Percentiles rank a stretch among this genome's conserved stretches.
phyloP scores from a whole-genome alignment of 306 rosid genomes.

The Albizia julibrissin region DNA sequence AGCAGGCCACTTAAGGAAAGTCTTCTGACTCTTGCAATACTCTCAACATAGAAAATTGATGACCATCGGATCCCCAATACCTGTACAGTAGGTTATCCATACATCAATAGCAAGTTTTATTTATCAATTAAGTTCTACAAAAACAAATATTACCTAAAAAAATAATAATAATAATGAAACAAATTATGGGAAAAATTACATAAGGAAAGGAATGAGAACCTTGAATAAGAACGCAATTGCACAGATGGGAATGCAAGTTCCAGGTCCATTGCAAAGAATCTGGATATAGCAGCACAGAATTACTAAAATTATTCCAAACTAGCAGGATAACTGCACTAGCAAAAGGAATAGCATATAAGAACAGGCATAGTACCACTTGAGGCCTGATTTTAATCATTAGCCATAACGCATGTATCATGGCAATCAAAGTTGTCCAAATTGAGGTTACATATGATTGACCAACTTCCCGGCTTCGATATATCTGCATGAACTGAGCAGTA shows the following conservation, averaged over 20 bases:
- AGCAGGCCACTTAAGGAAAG: constrained; percentile 89
- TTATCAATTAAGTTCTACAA: constrained; percentile 19
- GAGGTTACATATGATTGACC: constrained; percentile 95
- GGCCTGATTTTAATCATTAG: constrained; percentile 85
- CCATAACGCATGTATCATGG: constrained; percentile 72
- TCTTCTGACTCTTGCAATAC: constrained; percentile 93
- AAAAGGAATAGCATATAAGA: constrained; percentile 9
- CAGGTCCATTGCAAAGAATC: constrained; percentile 97
- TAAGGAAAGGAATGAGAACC: constrained; percentile 45
- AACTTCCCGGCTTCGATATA: constrained; percentile 92
- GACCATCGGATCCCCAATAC: constrained; percentile 82
- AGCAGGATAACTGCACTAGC: background rate
- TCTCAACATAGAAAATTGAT: constrained; percentile 86
- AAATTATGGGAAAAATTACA: background rate
- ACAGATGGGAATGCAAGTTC: constrained; percentile 91
- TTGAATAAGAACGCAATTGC: constrained; percentile 77
- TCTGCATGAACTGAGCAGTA: constrained; percentile 72
- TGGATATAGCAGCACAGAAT: constrained; percentile 35
- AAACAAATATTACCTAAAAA: background rate
- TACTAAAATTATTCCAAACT: constrained; percentile 13
- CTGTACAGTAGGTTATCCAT: constrained; percentile 41
- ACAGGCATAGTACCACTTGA: constrained; percentile 71
- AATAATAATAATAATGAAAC: background rate
- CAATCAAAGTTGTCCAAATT: constrained; percentile 78
- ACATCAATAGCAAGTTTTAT: constrained; percentile 24